Evolutionary conservation across 2,329 filamentous ascomycete genomes (phyloP).

Genomic region (Calonectria hawksworthii): DNA sequence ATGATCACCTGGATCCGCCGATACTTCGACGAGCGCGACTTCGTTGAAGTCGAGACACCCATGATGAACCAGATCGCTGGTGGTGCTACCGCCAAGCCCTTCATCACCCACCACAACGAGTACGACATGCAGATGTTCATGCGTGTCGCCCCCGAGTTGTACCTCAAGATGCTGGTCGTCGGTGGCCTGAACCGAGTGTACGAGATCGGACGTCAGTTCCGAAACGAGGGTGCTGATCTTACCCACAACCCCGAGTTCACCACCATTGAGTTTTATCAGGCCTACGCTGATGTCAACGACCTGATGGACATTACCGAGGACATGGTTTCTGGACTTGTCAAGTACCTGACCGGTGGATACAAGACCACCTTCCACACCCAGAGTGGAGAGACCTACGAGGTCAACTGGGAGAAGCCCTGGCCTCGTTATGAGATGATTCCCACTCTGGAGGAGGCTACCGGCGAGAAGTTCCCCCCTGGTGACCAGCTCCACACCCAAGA

Average conservation of each 20-base stretch:
- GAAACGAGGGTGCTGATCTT: conserved; percentile 81
- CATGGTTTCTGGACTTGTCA: conserved; percentile 89
- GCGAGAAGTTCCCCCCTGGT: conserved; percentile 93
- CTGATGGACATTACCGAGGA: conserved; percentile 88
- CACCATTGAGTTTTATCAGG: conserved; percentile 96
- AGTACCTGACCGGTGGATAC: conserved; percentile 88
- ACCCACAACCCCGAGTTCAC: conserved; percentile 99
- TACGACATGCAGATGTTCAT: conserved; percentile 95
- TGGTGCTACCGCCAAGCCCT: conserved; percentile 93
- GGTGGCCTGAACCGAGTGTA: conserved; percentile 96
- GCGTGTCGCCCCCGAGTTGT: conserved; percentile 94
- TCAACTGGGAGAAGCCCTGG: conserved; percentile 98
- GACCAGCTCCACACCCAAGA: conserved; percentile 92
- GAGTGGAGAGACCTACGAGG: conserved; percentile 85
- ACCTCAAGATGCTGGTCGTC: conserved; percentile 96
- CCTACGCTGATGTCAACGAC: conserved; percentile 92
- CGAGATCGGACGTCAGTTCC: conserved; percentile 95
- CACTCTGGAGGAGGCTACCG: conserved; percentile 85
- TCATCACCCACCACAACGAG: conserved; percentile 96
- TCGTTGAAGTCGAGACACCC: conserved; percentile 95
- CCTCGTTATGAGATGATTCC: conserved; percentile 92
- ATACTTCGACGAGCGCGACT: conserved; percentile 90
- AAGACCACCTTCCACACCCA: conserved; percentile 89
- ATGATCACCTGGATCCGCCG: conserved; percentile 90
- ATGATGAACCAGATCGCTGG: conserved; percentile 98